Evolutionary conservation across 306 rosid species (phyloP), one percentile per base, ranked within the genome.

Genomic region (Abrus precatorius): DNA sequence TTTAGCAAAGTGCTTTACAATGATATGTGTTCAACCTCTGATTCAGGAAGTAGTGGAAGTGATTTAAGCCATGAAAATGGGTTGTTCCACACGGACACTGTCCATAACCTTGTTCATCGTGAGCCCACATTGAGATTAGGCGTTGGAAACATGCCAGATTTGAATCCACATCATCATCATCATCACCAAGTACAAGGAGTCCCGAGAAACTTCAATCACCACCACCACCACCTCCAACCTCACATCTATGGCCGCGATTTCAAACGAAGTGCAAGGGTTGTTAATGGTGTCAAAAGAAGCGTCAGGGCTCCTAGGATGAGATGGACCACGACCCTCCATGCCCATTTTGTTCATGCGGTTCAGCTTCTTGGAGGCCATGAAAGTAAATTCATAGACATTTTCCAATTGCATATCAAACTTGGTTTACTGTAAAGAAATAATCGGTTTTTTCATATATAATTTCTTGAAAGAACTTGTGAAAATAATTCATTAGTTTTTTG

Each of bases 311-410:
- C 99, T 1, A 89, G 99, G 82, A 95, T 95, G 99, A 80, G 99
- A 86, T 95, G 99, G 99, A 95, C 99, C 3, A 84, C 98, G 0
- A 95, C 98, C 28, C 98, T 95, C 77, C 99, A 95, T 78, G 97
- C 99, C 43, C 99, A 93, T 89, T 95, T 95, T 61, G 94, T 95
- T 75, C 99, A 95, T 38, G 97, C 99, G 1, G 99, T 95, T 60
- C 98, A 95, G 77, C 99, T 95, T 49, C 99, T 95, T 61, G 99
- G 99, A 5, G 99, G 99, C 61, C 98, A 95, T 88, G 97, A 95
- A 79, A 93, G 99, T 95, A 88, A 88, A 32, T 44, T 7, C n/a
- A 59, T 30, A 9, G 3, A 36, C 20, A 20, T 20, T 20, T 20
- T 20, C 20, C 20, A 20, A 20, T 20, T 20, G 20, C 20, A 20